Evolutionary conservation across 192 early-diverging fungal species (phyloP).

Genomic region (Backusella luteola): DNA sequence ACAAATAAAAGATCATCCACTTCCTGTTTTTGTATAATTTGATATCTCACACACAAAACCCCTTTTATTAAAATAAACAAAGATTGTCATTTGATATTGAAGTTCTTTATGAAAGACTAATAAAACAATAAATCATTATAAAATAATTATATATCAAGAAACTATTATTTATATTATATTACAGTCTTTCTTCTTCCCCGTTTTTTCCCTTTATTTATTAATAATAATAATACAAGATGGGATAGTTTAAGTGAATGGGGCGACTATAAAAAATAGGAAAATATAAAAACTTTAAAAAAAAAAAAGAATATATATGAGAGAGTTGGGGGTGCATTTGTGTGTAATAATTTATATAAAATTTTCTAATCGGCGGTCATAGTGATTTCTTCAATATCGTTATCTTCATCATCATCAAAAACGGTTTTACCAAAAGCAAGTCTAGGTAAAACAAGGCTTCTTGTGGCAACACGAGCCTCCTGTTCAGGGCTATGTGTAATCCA

Average conservation of each 20-base stretch:
- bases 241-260: neutral
- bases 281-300: neutral
- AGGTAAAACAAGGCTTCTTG: conserved; percentile 16
- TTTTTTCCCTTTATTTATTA: neutral
- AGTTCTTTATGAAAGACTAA: neutral
- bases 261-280: neutral
- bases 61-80: neutral
- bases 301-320: neutral
- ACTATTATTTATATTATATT: neutral
- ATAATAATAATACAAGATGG: neutral
- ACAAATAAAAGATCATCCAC: neutral
- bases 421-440: neutral
- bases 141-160: neutral
- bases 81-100: neutral
- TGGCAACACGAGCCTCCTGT: conserved; percentile 61
- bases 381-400: conserved; percentile 1
- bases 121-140: neutral
- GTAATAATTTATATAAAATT: neutral
- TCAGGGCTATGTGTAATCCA: conserved; percentile 80
- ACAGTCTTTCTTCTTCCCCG: neutral
- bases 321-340: neutral
- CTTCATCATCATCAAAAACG: neutral
- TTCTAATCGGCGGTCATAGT: neutral
- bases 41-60: neutral
- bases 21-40: neutral